phyloP scores from a whole-genome alignment of 2,329 filamentous ascomycete genomes.

The Phyllosticta citrichinensis region DNA sequence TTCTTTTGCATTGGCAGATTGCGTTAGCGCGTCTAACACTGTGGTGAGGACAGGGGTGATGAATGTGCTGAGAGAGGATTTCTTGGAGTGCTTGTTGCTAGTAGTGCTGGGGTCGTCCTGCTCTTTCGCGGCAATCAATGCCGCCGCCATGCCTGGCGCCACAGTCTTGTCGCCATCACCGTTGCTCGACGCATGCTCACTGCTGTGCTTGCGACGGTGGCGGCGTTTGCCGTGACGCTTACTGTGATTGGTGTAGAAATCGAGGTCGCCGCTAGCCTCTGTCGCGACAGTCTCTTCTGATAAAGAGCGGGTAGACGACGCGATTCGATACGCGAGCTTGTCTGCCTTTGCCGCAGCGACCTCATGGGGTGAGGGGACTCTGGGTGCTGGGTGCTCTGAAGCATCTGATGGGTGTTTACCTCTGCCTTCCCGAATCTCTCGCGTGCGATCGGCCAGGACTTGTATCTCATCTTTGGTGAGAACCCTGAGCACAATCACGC shows the following conservation, averaged over 20 bases:
- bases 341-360: neutral
- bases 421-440: conserved; percentile 55
- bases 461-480: conserved; percentile 84
- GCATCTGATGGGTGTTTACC: conserved; percentile 32
- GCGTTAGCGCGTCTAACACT: neutral
- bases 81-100: neutral
- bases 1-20: neutral
- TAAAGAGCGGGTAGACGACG: neutral
- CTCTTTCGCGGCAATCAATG: neutral
- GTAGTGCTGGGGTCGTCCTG: neutral
- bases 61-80: neutral
- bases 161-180: neutral
- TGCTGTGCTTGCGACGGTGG: neutral
- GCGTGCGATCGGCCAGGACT: conserved; percentile 71
- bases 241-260: conserved; percentile 1
- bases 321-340: neutral
- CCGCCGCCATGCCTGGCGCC: neutral
- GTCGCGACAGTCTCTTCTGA: neutral
- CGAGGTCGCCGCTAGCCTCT: conserved; percentile 3
- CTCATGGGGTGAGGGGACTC: conserved; percentile 1
- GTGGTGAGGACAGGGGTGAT: neutral
- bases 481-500: conserved; percentile 85
- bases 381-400: conserved; percentile 2
- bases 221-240: neutral
- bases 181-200: neutral